These are phyloP conservation scores for Podospora fimiseda DNA, from an alignment of 495 filamentous ascomycete genomes.

Conservation along the genomic window DNA sequence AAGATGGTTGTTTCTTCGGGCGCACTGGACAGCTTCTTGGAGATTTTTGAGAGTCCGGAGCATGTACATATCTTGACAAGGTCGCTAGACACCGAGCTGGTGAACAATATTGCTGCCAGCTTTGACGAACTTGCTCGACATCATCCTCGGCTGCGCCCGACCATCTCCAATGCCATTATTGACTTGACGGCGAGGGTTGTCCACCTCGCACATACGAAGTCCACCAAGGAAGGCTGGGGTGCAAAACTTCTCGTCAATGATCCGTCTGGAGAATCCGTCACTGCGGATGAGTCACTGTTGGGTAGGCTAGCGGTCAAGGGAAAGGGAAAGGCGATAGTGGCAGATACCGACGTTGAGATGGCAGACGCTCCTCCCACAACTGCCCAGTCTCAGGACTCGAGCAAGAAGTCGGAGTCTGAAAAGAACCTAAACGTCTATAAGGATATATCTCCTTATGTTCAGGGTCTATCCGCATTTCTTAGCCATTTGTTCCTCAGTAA, in stretches of 20 bases:
- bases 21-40: conserved; percentile 79
- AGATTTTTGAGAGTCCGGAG: conserved; percentile 85
- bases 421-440: conserved; percentile 1
- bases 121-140: conserved; percentile 95
- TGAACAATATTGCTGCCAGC: conserved; percentile 62
- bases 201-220: conserved; percentile 60
- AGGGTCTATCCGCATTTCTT: conserved; percentile 68
- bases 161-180: conserved; percentile 71
- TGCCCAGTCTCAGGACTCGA: conserved; percentile 1
- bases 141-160: conserved; percentile 73
- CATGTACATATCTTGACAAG: conserved; percentile 74
- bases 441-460: conserved; percentile 61
- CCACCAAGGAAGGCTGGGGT: conserved; percentile 61
- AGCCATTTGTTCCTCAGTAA: conserved; percentile 67
- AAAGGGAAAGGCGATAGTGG: conserved; percentile 33
- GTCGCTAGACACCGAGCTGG: conserved; percentile 60
- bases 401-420: neutral
- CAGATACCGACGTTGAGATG: conserved; percentile 53
- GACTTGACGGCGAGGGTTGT: conserved; percentile 77
- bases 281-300: conserved; percentile 39
- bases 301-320: conserved; percentile 24
- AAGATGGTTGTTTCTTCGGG: conserved; percentile 78
- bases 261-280: conserved; percentile 43
- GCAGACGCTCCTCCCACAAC: conserved; percentile 34
- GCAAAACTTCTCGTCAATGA: conserved; percentile 67